phyloP scores from a whole-genome alignment of 2,329 filamentous ascomycete genomes.

The Elsinoe ampelina region DNA sequence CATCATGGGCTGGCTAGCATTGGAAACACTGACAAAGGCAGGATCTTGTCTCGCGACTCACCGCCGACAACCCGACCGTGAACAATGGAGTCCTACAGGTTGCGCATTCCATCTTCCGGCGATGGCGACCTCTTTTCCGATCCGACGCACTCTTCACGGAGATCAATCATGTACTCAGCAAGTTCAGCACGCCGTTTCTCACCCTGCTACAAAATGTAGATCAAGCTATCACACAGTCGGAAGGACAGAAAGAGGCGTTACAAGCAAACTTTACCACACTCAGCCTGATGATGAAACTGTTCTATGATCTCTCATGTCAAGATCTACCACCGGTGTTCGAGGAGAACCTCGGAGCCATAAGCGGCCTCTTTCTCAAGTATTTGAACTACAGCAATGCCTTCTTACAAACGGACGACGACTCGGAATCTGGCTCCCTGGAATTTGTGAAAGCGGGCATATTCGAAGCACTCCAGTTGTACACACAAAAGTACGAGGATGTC shows the following conservation, averaged over 20 bases:
- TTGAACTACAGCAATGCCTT: slow-evolving; percentile 79
- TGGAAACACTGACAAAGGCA: slow-evolving; percentile 25
- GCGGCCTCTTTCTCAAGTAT: slow-evolving; percentile 80
- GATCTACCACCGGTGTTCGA: slow-evolving; percentile 93
- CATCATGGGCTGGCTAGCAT: background rate
- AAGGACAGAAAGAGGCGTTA: slow-evolving; percentile 63
- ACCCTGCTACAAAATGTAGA: slow-evolving; percentile 67
- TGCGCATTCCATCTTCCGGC: slow-evolving; percentile 93
- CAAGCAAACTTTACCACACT: slow-evolving; percentile 75
- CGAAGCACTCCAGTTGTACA: slow-evolving; percentile 79
- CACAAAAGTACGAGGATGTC: slow-evolving; percentile 90
- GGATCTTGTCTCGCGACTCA: slow-evolving; percentile 83
- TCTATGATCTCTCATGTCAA: slow-evolving; percentile 96
- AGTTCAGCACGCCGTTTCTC: slow-evolving; percentile 77
- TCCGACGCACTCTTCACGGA: slow-evolving; percentile 89
- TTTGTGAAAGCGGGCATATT: slow-evolving; percentile 89
- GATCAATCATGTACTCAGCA: slow-evolving; percentile 87
- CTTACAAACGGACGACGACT: slow-evolving; percentile 77
- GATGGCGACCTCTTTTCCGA: slow-evolving; percentile 89
- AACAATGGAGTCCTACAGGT: slow-evolving; percentile 95
- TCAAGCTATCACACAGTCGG: slow-evolving; percentile 60
- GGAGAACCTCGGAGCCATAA: slow-evolving; percentile 70
- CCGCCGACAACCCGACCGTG: slow-evolving; percentile 66
- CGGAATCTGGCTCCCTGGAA: slow-evolving; percentile 75
- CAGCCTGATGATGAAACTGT: slow-evolving; percentile 79